Evolutionary conservation across 495 filamentous ascomycete genomes (phyloP).

Genomic region (Pseudomonodictys pantanalensis): DNA sequence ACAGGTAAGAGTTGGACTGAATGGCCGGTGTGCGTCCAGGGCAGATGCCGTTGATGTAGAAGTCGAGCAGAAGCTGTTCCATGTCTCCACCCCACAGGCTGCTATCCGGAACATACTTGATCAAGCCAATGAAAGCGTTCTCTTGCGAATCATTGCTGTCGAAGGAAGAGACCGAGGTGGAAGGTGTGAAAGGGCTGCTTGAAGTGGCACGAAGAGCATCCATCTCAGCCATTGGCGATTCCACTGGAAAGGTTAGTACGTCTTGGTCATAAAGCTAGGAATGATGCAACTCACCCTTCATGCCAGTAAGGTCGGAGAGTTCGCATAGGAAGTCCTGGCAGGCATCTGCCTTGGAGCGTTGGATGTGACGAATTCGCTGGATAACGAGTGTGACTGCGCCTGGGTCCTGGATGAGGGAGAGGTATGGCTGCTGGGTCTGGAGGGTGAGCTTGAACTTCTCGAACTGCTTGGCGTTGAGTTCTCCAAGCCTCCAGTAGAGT

Average conservation of each 20-base stretch:
- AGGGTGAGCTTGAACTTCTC: constrained; percentile 25
- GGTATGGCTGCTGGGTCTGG: constrained; percentile 13
- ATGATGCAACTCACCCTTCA: constrained; percentile 17
- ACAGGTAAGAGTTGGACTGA: constrained; percentile 18
- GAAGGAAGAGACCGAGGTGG: constrained; percentile 3
- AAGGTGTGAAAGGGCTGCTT: constrained; percentile 16
- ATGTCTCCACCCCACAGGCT: constrained; percentile 18
- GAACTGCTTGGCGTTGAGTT: constrained; percentile 30
- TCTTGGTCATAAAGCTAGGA: not conserved
- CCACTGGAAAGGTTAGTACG: constrained; percentile 19
- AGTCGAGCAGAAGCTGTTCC: constrained; percentile 27
- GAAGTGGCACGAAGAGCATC: constrained; percentile 16
- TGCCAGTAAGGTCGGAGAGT: constrained; percentile 18
- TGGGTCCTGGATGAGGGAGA: constrained; percentile 18
- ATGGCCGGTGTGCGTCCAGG: constrained; percentile 20
- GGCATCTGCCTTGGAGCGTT: constrained; percentile 26
- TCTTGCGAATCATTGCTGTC: constrained; percentile 15
- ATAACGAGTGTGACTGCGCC: constrained; percentile 17
- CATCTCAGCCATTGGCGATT: constrained; percentile 19
- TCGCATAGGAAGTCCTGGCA: constrained; percentile 30
- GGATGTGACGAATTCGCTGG: constrained; percentile 28
- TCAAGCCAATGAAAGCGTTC: constrained; percentile 11
- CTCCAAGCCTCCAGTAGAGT: constrained; percentile 26
- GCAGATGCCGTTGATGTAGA: constrained; percentile 30
- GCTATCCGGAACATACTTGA: constrained; percentile 22